Base-by-base conservation (phyloP, 768 basidiomycete genomes). In the Lactarius akahatsu region DNA sequence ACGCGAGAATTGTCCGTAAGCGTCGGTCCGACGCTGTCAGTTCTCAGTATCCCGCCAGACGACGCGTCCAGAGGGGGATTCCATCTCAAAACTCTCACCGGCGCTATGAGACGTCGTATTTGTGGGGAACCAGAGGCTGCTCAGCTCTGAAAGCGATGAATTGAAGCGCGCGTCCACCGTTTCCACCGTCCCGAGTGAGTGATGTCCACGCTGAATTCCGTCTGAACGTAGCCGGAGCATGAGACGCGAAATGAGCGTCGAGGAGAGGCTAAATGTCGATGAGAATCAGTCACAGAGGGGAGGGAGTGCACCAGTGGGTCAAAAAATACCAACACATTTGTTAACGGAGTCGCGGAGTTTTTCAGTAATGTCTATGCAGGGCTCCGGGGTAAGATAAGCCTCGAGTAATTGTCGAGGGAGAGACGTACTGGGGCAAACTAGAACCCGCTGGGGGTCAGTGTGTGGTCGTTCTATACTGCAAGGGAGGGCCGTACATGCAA, bases 41-140 rank as follows among this genome's bases (percentile, higher is more conserved):
- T 52, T 86, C 23, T 69, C 57, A 18, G 16, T 15, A 20, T 34
- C 59, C 59, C 15, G 26, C 40, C 11, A 59, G 23, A 30, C 9
- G 40, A 16, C 28, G 26, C 41, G 41, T 28, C 41, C 41, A 20
- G 43, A 32, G 9, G 32, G 11, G 15, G 20, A 11, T 50, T 52
- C 32, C 13, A 52, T 3, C 28, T 61, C 36, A 58, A 36, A 40
- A n/a, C n/a, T 28, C n/a, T 34, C 50, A 28, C 16, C 34, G 8
- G 32, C n/a, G 2, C 26, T 18, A n/a, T 38, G 32, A 1, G 34
- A 9, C 34, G 34, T 3, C 5, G 36, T 52, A 8, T 18, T 30
- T 9, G 47, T 52, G 23, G 45, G 47, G 4, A 23, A 15, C 34
- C 36, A 18, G n/a, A 41, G 2, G 15, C 7, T 52, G 16, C 23